Conservation (phyloP, 1,284 basidiomycete genomes). For the Gymnopus androsaceus region DNA sequence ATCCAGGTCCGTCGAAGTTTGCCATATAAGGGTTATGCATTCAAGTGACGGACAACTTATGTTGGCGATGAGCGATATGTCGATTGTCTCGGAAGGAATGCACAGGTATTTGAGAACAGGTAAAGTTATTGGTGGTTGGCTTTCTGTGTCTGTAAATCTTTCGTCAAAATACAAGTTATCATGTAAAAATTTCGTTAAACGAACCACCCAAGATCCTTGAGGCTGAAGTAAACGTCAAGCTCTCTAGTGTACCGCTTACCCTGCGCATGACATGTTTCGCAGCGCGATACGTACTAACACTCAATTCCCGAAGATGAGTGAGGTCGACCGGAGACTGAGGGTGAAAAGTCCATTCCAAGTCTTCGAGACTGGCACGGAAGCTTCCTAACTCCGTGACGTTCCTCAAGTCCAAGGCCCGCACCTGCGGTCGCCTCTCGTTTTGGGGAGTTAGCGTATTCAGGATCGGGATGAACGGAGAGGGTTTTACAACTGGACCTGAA, state of each 20-base stretch:
- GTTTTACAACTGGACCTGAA: neutral
- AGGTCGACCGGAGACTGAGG: slow-evolving; percentile 6
- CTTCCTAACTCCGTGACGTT: slow-evolving; percentile 4
- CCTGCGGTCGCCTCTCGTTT: neutral
- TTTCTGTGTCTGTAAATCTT: slow-evolving; percentile 3
- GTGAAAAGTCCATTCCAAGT: slow-evolving; percentile 7
- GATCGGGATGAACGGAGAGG: neutral
- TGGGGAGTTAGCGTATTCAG: neutral
- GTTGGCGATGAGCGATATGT: slow-evolving; percentile 7
- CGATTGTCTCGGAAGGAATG: slow-evolving; percentile 7
- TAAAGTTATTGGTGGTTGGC: slow-evolving; percentile 4
- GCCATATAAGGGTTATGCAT: slow-evolving; percentile 7
- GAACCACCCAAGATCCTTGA: slow-evolving; percentile 5
- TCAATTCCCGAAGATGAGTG: neutral
- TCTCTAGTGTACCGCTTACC: slow-evolving; percentile 2
- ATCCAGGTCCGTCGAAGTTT: slow-evolving; percentile 6
- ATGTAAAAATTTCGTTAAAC: neutral
- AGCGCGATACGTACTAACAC: slow-evolving; percentile 6
- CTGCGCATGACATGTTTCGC: slow-evolving; percentile 1
- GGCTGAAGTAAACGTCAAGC: slow-evolving; percentile 6
- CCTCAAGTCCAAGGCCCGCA: slow-evolving; percentile 6
- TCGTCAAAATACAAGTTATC: neutral
- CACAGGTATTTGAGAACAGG: slow-evolving; percentile 1
- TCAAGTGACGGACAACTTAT: slow-evolving; percentile 1
- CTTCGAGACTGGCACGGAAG: slow-evolving; percentile 7